Evolutionary conservation across 148 eudicot genomes (phyloP).

Genomic region (Fallopia convolvulus): DNA sequence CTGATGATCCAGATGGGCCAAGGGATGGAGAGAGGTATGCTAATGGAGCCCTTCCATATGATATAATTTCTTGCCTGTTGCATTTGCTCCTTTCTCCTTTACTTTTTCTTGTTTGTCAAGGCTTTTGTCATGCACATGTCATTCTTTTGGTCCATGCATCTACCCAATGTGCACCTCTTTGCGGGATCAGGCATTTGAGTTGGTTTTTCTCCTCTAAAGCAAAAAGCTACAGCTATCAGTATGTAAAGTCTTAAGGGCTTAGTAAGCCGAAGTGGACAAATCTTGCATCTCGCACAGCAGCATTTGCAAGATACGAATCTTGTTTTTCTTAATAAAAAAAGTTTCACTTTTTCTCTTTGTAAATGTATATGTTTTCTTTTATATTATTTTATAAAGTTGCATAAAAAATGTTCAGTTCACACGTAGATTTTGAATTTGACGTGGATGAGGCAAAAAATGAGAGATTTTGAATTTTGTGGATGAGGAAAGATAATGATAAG

Average conservation of each 20-base stretch:
- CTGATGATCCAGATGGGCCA: conserved; percentile 61
- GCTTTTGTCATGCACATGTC: not conserved
- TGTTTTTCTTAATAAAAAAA: not conserved
- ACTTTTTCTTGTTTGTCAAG: not conserved
- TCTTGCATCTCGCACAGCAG: not conserved
- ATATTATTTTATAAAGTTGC: not conserved
- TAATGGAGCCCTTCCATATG: not conserved
- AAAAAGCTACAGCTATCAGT: not conserved
- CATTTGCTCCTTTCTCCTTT: not conserved
- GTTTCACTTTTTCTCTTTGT: not conserved
- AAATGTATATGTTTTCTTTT: not conserved
- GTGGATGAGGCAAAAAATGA: not conserved
- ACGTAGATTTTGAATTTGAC: not conserved
- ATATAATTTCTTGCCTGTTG: not conserved
- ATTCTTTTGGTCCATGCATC: not conserved
- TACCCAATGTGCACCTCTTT: not conserved
- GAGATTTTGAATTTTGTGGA: not conserved
- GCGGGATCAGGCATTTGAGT: not conserved
- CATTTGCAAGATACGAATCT: not conserved
- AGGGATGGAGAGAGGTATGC: conserved; percentile 92
- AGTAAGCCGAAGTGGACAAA: not conserved
- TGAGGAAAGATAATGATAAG: not conserved
- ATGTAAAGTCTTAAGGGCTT: too few species aligned
- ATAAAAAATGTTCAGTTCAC: not conserved
- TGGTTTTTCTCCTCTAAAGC: not conserved